Evolutionary conservation across 2,329 filamentous ascomycete genomes (phyloP).

Genomic region (Colletotrichum acutatum): DNA sequence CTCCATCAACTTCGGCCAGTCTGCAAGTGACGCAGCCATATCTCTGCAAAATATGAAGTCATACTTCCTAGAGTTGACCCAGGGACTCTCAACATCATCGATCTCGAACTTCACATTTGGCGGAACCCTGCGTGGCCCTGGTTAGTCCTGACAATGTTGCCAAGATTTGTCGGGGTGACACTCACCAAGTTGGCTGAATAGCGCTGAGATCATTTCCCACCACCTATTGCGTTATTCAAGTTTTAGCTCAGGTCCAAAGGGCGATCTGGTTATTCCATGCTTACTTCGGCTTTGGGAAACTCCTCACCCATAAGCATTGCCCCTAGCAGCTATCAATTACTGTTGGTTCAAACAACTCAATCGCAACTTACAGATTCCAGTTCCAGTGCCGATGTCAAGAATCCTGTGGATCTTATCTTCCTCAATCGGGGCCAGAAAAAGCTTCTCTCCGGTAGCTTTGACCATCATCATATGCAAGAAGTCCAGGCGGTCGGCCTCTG

Average conservation of each 20-base stretch:
- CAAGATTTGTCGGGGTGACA: no score
- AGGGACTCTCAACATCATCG: slow-evolving; percentile 68
- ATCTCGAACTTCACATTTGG: slow-evolving; percentile 73
- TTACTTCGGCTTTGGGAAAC: slow-evolving; percentile 15
- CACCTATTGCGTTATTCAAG: background rate
- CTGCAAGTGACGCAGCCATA: slow-evolving; percentile 11
- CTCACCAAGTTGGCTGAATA: slow-evolving; percentile 19
- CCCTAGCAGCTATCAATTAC: background rate
- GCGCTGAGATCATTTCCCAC: slow-evolving; percentile 32
- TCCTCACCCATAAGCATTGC: slow-evolving; percentile 18
- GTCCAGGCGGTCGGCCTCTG: slow-evolving; percentile 21
- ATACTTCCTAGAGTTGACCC: slow-evolving; percentile 49
- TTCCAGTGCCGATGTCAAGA: slow-evolving; percentile 69
- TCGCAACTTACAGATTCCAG: slow-evolving; percentile 63
- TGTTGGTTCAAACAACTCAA: no score
- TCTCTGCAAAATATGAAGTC: slow-evolving; percentile 45
- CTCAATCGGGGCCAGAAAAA: slow-evolving; percentile 26
- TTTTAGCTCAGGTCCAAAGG: background rate
- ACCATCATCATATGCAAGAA: slow-evolving; percentile 18
- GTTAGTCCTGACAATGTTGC: background rate
- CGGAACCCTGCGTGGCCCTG: slow-evolving; percentile 55
- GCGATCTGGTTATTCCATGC: background rate
- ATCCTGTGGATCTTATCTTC: slow-evolving; percentile 47
- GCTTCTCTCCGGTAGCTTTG: background rate
- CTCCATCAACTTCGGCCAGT: slow-evolving; percentile 22